Percentiles rank a stretch among this genome's conserved stretches.
These are phyloP conservation scores for Pleoardoris graminearum DNA, from an alignment of 2,329 filamentous ascomycete genomes.

Conservation along the genomic window DNA sequence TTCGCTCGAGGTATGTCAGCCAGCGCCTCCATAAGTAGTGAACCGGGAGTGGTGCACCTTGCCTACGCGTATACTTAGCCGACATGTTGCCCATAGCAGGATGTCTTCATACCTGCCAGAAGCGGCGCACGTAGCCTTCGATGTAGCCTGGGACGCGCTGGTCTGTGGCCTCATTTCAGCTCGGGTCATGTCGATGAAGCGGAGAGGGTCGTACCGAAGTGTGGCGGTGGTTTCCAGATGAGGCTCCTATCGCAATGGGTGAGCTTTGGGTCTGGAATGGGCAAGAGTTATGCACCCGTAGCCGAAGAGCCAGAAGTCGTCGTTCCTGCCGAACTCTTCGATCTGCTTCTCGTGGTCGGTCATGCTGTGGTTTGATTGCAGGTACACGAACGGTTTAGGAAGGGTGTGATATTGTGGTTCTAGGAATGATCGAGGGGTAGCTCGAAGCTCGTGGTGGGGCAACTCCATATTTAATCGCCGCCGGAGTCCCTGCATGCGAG, in stretches of 20 bases:
- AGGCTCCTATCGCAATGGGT: slow-evolving; percentile 69
- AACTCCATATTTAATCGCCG: background rate
- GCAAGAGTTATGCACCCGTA: slow-evolving; percentile 71
- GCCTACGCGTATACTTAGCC: slow-evolving; percentile 35
- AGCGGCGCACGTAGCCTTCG: slow-evolving; percentile 88
- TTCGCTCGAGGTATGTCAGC: too few species aligned
- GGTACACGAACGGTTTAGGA: too few species aligned
- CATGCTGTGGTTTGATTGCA: background rate
- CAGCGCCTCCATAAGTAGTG: too few species aligned
- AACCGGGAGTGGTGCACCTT: too few species aligned
- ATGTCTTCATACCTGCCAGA: slow-evolving; percentile 82
- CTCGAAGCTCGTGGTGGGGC: background rate
- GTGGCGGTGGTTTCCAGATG: slow-evolving; percentile 97
- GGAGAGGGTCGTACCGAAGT: slow-evolving; percentile 89
- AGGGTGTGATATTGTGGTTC: background rate
- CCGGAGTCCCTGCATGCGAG: background rate
- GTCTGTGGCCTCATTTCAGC: slow-evolving; percentile 60
- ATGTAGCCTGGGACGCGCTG: slow-evolving; percentile 86
- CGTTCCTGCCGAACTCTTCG: slow-evolving; percentile 43
- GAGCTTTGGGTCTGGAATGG: slow-evolving; percentile 1
- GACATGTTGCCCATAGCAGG: too few species aligned
- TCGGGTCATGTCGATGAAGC: too few species aligned
- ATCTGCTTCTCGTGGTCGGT: slow-evolving; percentile 35
- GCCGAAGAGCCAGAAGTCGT: slow-evolving; percentile 94
- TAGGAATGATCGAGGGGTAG: background rate